A percentile compares a stretch with the other conserved stretches of the same genome.
These are phyloP conservation scores for Hypericum androsaemum DNA, from an alignment of 345 rosid species.

Conservation along the genomic window DNA sequence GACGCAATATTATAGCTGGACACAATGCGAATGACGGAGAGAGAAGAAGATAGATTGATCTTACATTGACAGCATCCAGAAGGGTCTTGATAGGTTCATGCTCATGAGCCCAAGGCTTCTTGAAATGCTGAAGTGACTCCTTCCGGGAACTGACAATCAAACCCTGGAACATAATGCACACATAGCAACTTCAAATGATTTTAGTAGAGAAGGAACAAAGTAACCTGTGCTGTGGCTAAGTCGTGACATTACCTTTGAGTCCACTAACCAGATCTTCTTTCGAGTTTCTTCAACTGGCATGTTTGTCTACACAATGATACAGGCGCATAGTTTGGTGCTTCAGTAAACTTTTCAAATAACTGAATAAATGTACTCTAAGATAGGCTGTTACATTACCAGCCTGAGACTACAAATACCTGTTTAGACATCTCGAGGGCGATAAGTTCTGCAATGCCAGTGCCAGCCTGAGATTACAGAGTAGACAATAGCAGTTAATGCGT, in stretches of 20 bases:
- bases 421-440: slow-evolving; percentile 89
- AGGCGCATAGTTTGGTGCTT: slow-evolving; percentile 1
- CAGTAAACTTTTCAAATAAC: neutral
- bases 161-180: slow-evolving; percentile 39
- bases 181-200: neutral
- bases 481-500: neutral
- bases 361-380: neutral
- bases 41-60: slow-evolving; percentile 10
- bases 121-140: slow-evolving; percentile 86
- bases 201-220: too few species aligned
- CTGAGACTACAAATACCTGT: slow-evolving; percentile 34
- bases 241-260: slow-evolving; percentile 58
- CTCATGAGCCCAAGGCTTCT: slow-evolving; percentile 95
- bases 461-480: slow-evolving; percentile 54
- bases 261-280: slow-evolving; percentile 82
- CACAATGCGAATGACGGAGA: slow-evolving; percentile 4
- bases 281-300: slow-evolving; percentile 73
- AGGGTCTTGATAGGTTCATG: slow-evolving; percentile 63
- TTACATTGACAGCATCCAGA: slow-evolving; percentile 63
- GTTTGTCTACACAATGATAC: slow-evolving; percentile 45
- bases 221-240: too few species aligned
- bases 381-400: neutral
- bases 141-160: slow-evolving; percentile 73
- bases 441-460: slow-evolving; percentile 92
- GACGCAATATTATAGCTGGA: too few species aligned